Evolutionary conservation across 2,329 filamentous ascomycete species (phyloP).

Genomic region (Xenosphaeropsis pyriputrescens): DNA sequence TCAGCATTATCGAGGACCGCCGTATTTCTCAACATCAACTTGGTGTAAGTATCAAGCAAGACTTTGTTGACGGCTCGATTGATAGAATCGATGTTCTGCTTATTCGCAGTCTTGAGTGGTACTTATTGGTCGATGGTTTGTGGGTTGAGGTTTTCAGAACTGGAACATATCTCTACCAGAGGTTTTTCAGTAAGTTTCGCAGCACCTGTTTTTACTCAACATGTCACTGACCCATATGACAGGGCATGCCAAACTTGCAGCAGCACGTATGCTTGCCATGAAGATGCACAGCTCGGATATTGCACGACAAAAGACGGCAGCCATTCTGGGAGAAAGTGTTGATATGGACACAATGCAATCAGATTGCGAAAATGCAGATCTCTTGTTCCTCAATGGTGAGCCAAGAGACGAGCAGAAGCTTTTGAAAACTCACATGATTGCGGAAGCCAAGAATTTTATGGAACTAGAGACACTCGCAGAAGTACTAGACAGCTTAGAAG

Average conservation of each 20-base stretch:
- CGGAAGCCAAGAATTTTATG: conserved; percentile 45
- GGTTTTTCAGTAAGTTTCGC: conserved; percentile 59
- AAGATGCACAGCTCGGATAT: conserved; percentile 32
- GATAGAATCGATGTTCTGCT: conserved; percentile 52
- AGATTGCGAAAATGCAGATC: conserved; percentile 12
- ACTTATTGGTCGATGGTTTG: conserved; percentile 56
- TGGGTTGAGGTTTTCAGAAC: conserved; percentile 57
- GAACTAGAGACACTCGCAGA: conserved; percentile 55
- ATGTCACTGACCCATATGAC: conserved; percentile 11
- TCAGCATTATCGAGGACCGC: conserved; percentile 30
- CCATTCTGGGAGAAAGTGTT: conserved; percentile 22
- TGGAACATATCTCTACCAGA: conserved; percentile 63
- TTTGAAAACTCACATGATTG: conserved; percentile 22
- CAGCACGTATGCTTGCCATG: conserved; percentile 35
- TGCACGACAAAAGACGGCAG: conserved; percentile 17
- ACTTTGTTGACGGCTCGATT: conserved; percentile 55
- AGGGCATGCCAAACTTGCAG: conserved; percentile 30
- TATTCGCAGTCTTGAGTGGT: conserved; percentile 76
- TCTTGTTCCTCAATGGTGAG: conserved; percentile 19
- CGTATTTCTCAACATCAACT: conserved; percentile 30
- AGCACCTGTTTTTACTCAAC: conserved; percentile 5
- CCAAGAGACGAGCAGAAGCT: conserved; percentile 16
- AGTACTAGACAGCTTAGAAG: conserved; percentile 54
- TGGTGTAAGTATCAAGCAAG: conserved; percentile 34
- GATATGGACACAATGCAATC: conserved; percentile 17